Percentiles rank a stretch among this genome's conserved stretches.
These are phyloP conservation scores for Dispira simplex DNA, from an alignment of 192 early-diverging fungal species.

Conservation along the genomic window DNA sequence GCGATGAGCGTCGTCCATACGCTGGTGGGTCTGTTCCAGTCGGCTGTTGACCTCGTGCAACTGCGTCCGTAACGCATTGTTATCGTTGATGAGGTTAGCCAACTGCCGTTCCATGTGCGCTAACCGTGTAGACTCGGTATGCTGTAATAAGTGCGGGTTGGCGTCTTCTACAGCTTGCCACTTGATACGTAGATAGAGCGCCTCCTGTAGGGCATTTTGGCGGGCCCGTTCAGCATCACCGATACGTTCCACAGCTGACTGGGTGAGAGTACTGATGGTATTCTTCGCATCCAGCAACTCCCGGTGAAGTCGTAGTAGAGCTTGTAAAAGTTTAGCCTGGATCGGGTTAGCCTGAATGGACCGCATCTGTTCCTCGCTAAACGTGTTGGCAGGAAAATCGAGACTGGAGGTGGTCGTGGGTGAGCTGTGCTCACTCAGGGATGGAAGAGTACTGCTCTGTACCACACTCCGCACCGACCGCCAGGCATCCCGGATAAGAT, in stretches of 20 bases:
- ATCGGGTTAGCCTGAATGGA: neutral
- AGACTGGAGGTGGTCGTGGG: neutral
- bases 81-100: slow-evolving; percentile 29
- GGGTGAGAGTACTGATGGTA: slow-evolving; percentile 25
- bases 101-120: slow-evolving; percentile 28
- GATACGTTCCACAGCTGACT: slow-evolving; percentile 26
- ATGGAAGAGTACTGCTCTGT: neutral
- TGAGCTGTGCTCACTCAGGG: neutral
- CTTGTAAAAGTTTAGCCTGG: slow-evolving; percentile 15
- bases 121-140: slow-evolving; percentile 22
- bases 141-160: slow-evolving; percentile 18
- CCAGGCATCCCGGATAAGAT: slow-evolving; percentile 3
- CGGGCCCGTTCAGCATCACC: slow-evolving; percentile 30
- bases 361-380: slow-evolving; percentile 8
- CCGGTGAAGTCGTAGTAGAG: slow-evolving; percentile 22
- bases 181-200: slow-evolving; percentile 31
- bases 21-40: slow-evolving; percentile 26
- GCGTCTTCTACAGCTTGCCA: slow-evolving; percentile 21
- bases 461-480: slow-evolving; percentile 4
- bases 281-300: slow-evolving; percentile 29
- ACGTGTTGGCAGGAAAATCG: neutral
- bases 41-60: slow-evolving; percentile 22
- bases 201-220: slow-evolving; percentile 30
- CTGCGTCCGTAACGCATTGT: slow-evolving; percentile 26
- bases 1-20: slow-evolving; percentile 21